A percentile compares a stretch with the other conserved stretches of the same genome.
phyloP scores from a whole-genome alignment of 2,329 filamentous ascomycete genomes.

The Talaromyces sp. region DNA sequence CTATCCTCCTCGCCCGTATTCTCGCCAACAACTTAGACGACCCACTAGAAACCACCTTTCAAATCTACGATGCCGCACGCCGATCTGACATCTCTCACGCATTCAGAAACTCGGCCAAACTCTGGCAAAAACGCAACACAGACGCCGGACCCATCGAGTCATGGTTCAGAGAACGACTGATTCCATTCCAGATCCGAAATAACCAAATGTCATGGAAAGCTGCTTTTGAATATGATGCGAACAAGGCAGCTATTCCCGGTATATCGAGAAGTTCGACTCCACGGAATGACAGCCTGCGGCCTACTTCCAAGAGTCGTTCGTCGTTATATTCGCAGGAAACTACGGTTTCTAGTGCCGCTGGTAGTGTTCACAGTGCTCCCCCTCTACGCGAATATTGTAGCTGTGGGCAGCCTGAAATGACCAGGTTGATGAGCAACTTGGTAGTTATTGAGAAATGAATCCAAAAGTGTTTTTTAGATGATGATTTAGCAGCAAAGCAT shows the following conservation, averaged over 20 bases:
- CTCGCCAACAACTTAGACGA: conserved; percentile 31
- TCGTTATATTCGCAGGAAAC: background rate
- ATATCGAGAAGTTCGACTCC: background rate
- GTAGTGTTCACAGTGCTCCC: background rate
- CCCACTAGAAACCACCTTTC: conserved; percentile 30
- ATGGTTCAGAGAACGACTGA: conserved; percentile 36
- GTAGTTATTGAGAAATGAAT: background rate
- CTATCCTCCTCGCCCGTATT: conserved; percentile 39
- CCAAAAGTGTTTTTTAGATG: background rate
- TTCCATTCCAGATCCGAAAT: conserved; percentile 32
- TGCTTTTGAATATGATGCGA: conserved; percentile 36
- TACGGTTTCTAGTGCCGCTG: background rate
- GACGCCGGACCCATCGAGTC: conserved; percentile 35
- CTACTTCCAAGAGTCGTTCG: background rate
- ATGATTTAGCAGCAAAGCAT: too few relatives aligned
- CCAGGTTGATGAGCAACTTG: background rate
- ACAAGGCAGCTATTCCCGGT: conserved; percentile 28
- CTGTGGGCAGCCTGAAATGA: background rate
- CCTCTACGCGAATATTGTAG: background rate
- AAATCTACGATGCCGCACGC: conserved; percentile 36
- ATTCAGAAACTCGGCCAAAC: conserved; percentile 35
- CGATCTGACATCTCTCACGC: conserved; percentile 35
- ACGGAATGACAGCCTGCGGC: background rate
- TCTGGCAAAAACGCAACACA: conserved; percentile 35
- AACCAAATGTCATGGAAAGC: conserved; percentile 24